A percentile compares a stretch with the other conserved stretches of the same genome.
These are phyloP conservation scores for Malassezia nana DNA, from an alignment of 1,284 basidiomycete species.

Conservation along the genomic window DNA sequence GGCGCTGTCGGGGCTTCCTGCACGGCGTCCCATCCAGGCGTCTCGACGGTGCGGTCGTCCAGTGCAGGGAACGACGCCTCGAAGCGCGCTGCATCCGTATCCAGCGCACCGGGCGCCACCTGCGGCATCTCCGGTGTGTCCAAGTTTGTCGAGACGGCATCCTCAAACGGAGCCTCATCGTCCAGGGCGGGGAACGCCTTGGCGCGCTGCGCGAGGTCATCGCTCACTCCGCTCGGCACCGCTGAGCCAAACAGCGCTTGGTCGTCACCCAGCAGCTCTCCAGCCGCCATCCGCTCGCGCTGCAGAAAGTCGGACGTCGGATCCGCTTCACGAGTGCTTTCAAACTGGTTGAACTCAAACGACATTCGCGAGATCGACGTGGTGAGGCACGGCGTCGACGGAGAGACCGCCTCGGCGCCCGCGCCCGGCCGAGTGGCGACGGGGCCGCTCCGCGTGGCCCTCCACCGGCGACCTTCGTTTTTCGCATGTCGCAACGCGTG, in stretches of 20 bases:
- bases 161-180: conserved; percentile 27
- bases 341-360: conserved; percentile 21
- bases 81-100: background rate
- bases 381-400: background rate
- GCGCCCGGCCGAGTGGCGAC: conserved; percentile 1
- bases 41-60: conserved; percentile 16
- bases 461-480: background rate
- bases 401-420: background rate
- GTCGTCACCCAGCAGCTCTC: conserved; percentile 33
- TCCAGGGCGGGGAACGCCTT: conserved; percentile 55
- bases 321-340: conserved; percentile 15
- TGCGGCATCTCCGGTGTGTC: background rate
- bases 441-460: background rate
- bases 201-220: conserved; percentile 51
- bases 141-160: background rate
- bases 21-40: background rate
- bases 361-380: conserved; percentile 14
- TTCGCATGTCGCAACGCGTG: conserved; percentile 17
- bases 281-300: conserved; percentile 40
- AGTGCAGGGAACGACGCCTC: background rate
- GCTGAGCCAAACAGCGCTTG: conserved; percentile 35
- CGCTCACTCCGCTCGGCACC: conserved; percentile 4
- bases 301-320: conserved; percentile 47
- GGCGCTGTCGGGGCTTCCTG: background rate
- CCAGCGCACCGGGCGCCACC: background rate